These are phyloP conservation scores for Daedalea quercina DNA, from an alignment of 768 basidiomycete species.

Conservation along the genomic window DNA sequence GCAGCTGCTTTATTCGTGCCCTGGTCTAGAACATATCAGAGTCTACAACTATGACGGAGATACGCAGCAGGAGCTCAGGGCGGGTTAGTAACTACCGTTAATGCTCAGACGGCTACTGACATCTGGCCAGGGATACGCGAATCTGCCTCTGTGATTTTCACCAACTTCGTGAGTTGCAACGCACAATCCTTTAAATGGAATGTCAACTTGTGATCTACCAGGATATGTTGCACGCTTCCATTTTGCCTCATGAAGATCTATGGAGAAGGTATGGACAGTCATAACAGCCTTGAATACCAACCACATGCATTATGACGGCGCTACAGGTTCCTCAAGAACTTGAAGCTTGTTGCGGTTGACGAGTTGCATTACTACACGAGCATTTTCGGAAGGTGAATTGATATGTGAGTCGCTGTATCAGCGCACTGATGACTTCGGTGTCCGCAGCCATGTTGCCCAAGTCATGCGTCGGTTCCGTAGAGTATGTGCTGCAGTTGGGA, in stretches of 20 bases:
- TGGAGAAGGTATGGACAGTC: constrained; percentile 60
- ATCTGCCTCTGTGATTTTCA: constrained; percentile 74
- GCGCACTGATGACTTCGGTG: neutral
- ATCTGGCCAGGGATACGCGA: constrained; percentile 72
- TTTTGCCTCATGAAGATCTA: constrained; percentile 75
- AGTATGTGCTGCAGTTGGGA: constrained; percentile 71
- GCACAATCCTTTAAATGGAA: neutral
- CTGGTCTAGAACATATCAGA: constrained; percentile 54
- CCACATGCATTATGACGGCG: constrained; percentile 4
- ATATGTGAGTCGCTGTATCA: neutral
- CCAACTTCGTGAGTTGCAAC: constrained; percentile 66
- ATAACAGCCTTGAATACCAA: neutral
- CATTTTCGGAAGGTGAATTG: constrained; percentile 63
- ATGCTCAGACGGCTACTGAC: too few relatives aligned
- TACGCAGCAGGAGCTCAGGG: constrained; percentile 63
- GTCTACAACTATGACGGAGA: constrained; percentile 87
- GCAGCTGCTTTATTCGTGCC: constrained; percentile 53
- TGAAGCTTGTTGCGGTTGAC: constrained; percentile 77
- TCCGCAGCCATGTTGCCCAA: constrained; percentile 70
- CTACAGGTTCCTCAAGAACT: constrained; percentile 65
- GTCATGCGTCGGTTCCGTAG: constrained; percentile 72
- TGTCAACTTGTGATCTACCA: constrained; percentile 22
- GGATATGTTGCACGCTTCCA: constrained; percentile 84
- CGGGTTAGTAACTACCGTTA: constrained; percentile 40
- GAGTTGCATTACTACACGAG: constrained; percentile 86